phyloP scores from a whole-genome alignment of 805 yeast species.

The Starmera pachycereana region DNA sequence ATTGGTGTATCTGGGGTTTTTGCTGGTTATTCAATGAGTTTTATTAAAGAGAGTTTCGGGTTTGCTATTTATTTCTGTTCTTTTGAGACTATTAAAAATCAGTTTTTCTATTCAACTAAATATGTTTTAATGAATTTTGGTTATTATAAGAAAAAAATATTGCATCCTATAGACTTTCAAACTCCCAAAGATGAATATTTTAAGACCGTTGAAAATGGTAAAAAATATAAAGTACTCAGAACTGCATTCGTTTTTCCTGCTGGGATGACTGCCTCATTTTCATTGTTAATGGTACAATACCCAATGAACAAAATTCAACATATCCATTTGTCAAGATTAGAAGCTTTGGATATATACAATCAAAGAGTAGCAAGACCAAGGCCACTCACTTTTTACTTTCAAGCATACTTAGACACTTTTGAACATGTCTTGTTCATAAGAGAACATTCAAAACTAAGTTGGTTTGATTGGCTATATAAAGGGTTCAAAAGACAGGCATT shows the following conservation, averaged over 20 bases:
- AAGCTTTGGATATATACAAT: conserved; percentile 61
- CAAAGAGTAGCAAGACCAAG: conserved; percentile 14
- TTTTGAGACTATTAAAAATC: conserved; percentile 70
- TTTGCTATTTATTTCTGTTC: conserved; percentile 78
- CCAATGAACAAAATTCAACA: conserved; percentile 76
- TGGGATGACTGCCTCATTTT: conserved; percentile 79
- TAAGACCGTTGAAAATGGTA: conserved; percentile 17
- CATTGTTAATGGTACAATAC: conserved; percentile 69
- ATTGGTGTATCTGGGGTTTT: conserved; percentile 79
- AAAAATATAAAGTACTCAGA: conserved; percentile 36
- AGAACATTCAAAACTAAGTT: conserved; percentile 41
- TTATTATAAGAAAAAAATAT: conserved; percentile 25
- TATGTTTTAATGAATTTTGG: conserved; percentile 33
- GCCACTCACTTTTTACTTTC: conserved; percentile 40
- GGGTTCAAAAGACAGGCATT: conserved; percentile 69
- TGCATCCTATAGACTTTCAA: conserved; percentile 16
- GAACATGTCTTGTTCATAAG: conserved; percentile 46
- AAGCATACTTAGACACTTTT: conserved; percentile 70
- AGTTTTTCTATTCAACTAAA: conserved; percentile 41
- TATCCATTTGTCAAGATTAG: conserved; percentile 68
- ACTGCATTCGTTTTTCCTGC: conserved; percentile 68
- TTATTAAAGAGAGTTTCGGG: conserved; percentile 70
- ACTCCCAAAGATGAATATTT: conserved; percentile 12
- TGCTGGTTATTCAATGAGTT: conserved; percentile 77
- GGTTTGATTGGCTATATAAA: conserved; percentile 62